These are phyloP conservation scores for Pleochaeta shiraiana DNA, from an alignment of 2,329 filamentous ascomycete species.

Conservation along the genomic window DNA sequence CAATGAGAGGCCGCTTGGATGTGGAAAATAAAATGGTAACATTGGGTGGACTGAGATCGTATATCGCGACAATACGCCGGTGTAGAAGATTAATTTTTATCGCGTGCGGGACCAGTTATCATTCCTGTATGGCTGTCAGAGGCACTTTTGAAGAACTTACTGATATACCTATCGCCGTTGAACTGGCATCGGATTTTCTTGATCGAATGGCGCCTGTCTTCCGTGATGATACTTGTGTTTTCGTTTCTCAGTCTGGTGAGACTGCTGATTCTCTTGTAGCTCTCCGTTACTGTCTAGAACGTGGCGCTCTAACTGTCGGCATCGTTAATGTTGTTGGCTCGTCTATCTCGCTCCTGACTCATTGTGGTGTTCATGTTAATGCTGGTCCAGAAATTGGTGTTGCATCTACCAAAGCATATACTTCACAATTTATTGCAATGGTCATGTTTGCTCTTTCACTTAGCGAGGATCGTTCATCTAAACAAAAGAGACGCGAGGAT, in stretches of 20 bases:
- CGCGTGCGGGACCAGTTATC: constrained; percentile 93
- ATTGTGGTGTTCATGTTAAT: constrained; percentile 99
- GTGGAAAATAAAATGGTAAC: constrained; percentile 86
- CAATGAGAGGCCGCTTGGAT: constrained; percentile 97
- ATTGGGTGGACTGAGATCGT: constrained; percentile 84
- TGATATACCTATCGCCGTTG: constrained; percentile 92
- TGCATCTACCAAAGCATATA: constrained; percentile 97
- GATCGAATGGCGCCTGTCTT: constrained; percentile 94
- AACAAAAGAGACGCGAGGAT: constrained; percentile 75
- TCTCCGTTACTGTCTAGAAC: constrained; percentile 92
- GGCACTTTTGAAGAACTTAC: constrained; percentile 95
- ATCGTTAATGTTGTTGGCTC: constrained; percentile 98
- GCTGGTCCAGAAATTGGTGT: constrained; percentile 98
- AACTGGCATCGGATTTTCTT: constrained; percentile 94
- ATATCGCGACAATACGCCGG: constrained; percentile 88
- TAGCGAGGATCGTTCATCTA: constrained; percentile 89
- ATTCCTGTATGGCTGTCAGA: constrained; percentile 98
- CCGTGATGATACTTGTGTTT: constrained; percentile 97
- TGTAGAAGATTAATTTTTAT: constrained; percentile 98
- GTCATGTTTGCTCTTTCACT: constrained; percentile 98
- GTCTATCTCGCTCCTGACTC: constrained; percentile 93
- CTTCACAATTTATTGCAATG: constrained; percentile 98
- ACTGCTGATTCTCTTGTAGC: constrained; percentile 96
- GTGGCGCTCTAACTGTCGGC: constrained; percentile 88
- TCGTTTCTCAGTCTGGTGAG: constrained; percentile 97